Percentiles rank a stretch among this genome's conserved stretches.
Conservation (phyloP, 83 land plant genomes). For the Thuja plicata region DNA sequence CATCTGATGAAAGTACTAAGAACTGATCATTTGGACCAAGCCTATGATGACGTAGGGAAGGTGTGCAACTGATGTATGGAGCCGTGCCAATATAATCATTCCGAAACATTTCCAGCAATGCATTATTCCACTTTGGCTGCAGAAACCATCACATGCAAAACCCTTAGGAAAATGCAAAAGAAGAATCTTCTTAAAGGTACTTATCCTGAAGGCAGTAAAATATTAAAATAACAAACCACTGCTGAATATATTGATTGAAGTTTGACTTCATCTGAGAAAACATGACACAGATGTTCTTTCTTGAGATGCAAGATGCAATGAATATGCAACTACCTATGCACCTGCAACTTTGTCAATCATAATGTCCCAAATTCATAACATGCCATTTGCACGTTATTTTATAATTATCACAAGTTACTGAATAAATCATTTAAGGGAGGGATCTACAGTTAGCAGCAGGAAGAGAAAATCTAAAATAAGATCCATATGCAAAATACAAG, state of each 20-base stretch:
- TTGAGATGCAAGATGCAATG: background rate
- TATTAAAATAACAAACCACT: background rate
- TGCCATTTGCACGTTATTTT: background rate
- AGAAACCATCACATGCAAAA: constrained; percentile 17
- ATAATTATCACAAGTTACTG: background rate
- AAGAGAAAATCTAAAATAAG: background rate
- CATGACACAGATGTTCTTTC: background rate
- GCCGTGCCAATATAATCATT: constrained; percentile 89
- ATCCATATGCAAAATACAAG: background rate
- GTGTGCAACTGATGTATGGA: constrained; percentile 84
- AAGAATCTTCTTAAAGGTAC: background rate
- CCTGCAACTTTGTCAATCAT: background rate
- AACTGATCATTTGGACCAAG: constrained; percentile 92
- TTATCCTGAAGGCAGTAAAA: background rate
- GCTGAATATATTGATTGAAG: background rate
- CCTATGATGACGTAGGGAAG: constrained; percentile 85
- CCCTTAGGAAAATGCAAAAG: background rate
- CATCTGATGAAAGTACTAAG: constrained; percentile 96
- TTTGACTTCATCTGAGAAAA: background rate
- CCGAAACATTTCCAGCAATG: constrained; percentile 88
- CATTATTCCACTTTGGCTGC: constrained; percentile 95
- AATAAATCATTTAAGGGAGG: background rate
- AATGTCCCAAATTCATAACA: background rate
- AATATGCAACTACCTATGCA: background rate
- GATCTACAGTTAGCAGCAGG: background rate